Evolutionary conservation across 1,139 yeast genomes (phyloP), one percentile per base, ranked within the genome.

Genomic region (Taphrina flavorubra): DNA sequence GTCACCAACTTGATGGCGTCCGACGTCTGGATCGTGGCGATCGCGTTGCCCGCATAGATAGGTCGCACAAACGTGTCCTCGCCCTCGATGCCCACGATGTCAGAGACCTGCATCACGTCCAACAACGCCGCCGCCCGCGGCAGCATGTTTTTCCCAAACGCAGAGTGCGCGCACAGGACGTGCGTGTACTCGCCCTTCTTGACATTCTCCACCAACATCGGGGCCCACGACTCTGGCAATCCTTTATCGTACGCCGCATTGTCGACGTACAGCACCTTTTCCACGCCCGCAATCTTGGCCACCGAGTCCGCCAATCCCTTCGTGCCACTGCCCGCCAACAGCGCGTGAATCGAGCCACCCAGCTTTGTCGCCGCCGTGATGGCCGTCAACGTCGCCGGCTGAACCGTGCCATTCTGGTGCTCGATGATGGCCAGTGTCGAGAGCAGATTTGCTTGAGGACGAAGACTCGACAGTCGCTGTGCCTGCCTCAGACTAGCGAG

Each of bases 1-100:
- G 96, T 88, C 31, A 89, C 81, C 71, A 94, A 80, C 69, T 90
- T 83, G 72, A 85, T 80, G 10, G 82, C 77, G 75, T 92, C 97
- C 40, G 79, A 81, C 47, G 91, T 82, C 78, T 87, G 85, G 70
- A 94, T 91, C 6, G 97, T 92, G 51, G 91, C 86, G 72, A 91
- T 81, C 1, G 96, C 97, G 78, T 94, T 94, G 63, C 99, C 99
- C 44, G 99, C 99, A 77, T 91, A 94, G 64, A 94, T 91, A 64
- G 98, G 98, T 77, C 98, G 87, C 47, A 87, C 87, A 79, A 94
- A 94, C 6, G 96, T 90, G 71, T 84, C 84, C 37, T 85, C 82
- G 66, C 86, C 82, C 72, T 84, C 84, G 57, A 94, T 87, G 75
- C 85, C 85, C 73, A 84, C 84, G 70, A 94, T 84, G 76, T 94